A percentile compares a stretch with the other conserved stretches of the same genome.
Conservation (phyloP, 352 stramenopile genomes). For the Phytopythium litorale region DNA sequence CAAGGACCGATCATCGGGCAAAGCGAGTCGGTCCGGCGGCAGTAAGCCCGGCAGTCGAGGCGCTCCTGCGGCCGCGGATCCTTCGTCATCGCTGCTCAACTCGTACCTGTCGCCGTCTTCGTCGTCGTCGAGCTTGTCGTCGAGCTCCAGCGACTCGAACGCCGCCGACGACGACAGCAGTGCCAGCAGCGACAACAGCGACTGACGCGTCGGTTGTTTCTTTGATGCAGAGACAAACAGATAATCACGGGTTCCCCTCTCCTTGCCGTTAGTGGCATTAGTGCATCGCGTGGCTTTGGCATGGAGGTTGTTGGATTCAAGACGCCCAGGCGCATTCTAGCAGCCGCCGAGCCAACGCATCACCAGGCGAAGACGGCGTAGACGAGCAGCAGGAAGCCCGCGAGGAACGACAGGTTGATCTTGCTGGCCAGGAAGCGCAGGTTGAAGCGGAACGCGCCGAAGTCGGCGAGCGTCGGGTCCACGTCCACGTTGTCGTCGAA, state of each 20-base stretch:
- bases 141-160: constrained; percentile 30
- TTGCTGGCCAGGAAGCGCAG: constrained; percentile 86
- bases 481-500: constrained; percentile 77
- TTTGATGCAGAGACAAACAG: not conserved
- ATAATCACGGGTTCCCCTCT: not conserved
- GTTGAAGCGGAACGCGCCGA: constrained; percentile 74
- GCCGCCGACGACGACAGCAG: constrained; percentile 13
- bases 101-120: constrained; percentile 62
- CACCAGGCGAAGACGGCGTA: constrained; percentile 76
- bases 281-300: not conserved
- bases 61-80: not conserved
- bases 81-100: constrained; percentile 39
- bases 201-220: constrained; percentile 14
- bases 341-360: not conserved
- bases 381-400: constrained; percentile 47
- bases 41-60: not conserved
- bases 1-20: not conserved
- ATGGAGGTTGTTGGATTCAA: not conserved
- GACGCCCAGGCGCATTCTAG: not conserved
- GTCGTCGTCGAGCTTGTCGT: constrained; percentile 81
- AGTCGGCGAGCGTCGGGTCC: constrained; percentile 29
- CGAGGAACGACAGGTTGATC: constrained; percentile 73
- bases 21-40: not conserved
- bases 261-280: not conserved
- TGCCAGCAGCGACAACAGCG: constrained; percentile 40